Conservation (phyloP, 345 rosid genomes). For the Syzygium oleosum region DNA sequence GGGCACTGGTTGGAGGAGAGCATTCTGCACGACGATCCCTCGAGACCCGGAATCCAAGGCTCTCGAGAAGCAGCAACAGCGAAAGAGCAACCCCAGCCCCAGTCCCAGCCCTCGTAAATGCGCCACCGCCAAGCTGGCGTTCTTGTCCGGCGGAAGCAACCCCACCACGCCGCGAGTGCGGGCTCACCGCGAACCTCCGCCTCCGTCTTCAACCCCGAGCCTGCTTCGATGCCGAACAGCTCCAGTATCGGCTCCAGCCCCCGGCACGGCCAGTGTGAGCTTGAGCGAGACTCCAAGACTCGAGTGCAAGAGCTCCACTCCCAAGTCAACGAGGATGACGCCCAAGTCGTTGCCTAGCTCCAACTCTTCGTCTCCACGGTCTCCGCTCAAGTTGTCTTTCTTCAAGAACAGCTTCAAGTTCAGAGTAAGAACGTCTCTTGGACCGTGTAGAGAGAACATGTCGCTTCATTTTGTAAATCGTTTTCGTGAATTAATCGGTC, state of each 20-base stretch:
- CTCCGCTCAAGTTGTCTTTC: slow-evolving; percentile 70
- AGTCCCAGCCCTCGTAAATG: background rate
- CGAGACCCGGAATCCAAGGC: slow-evolving; percentile 33
- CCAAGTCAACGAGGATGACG: slow-evolving; percentile 12
- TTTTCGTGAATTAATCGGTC: background rate
- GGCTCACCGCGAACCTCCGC: background rate
- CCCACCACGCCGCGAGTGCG: background rate
- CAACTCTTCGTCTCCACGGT: slow-evolving; percentile 62
- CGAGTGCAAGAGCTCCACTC: slow-evolving; percentile 1
- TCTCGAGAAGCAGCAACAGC: background rate
- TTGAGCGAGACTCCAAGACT: background rate
- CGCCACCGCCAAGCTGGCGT: background rate
- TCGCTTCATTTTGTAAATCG: background rate
- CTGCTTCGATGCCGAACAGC: background rate
- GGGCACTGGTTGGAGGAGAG: slow-evolving; percentile 98
- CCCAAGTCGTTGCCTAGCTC: slow-evolving; percentile 18
- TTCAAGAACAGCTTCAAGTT: slow-evolving; percentile 78
- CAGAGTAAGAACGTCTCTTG: slow-evolving; percentile 31
- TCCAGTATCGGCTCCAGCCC: background rate
- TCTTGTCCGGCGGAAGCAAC: background rate
- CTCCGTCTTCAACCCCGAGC: background rate
- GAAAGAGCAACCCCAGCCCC: background rate
- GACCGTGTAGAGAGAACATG: background rate
- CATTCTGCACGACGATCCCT: slow-evolving; percentile 77
- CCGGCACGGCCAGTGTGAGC: background rate